Evolutionary conservation across 2,329 filamentous ascomycete genomes (phyloP).

Genomic region (Epichloe elymi): DNA sequence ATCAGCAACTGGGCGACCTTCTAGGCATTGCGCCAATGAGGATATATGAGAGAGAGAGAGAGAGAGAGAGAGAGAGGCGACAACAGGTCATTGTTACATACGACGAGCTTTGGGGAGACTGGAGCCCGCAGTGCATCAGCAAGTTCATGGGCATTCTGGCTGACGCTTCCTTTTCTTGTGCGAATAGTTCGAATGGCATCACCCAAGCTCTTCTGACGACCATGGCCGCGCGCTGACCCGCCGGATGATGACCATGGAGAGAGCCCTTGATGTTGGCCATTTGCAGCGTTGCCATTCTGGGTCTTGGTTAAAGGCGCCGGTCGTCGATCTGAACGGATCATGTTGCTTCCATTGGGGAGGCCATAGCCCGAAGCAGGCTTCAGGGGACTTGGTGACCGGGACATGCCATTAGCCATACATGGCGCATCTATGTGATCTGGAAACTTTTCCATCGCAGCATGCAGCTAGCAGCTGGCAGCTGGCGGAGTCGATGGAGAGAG

Average conservation of each 20-base stretch:
- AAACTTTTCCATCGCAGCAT: conserved; percentile 38
- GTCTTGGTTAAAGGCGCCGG: background rate
- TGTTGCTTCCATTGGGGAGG: conserved; percentile 15
- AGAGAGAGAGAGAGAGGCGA: background rate
- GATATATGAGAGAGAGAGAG: background rate
- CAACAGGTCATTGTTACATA: conserved; percentile 29
- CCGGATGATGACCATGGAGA: conserved; percentile 16
- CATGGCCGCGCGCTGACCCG: conserved; percentile 37
- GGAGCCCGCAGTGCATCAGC: conserved; percentile 84
- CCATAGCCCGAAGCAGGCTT: conserved; percentile 14
- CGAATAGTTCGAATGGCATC: conserved; percentile 80
- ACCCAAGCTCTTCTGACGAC: conserved; percentile 71
- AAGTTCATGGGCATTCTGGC: conserved; percentile 85
- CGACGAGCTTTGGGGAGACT: conserved; percentile 75
- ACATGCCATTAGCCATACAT: conserved; percentile 15
- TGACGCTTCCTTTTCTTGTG: conserved; percentile 70
- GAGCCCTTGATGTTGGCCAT: conserved; percentile 1
- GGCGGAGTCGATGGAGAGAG: background rate
- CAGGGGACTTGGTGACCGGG: conserved; percentile 15
- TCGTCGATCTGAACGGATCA: conserved; percentile 12
- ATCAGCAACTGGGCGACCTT: background rate
- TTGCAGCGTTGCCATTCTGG: conserved; percentile 1
- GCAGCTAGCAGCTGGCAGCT: background rate
- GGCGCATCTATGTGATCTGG: conserved; percentile 38
- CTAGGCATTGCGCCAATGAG: background rate